Evolutionary conservation across 164 flowering plant genomes (phyloP).

Genomic region (Vitis cinerea): DNA sequence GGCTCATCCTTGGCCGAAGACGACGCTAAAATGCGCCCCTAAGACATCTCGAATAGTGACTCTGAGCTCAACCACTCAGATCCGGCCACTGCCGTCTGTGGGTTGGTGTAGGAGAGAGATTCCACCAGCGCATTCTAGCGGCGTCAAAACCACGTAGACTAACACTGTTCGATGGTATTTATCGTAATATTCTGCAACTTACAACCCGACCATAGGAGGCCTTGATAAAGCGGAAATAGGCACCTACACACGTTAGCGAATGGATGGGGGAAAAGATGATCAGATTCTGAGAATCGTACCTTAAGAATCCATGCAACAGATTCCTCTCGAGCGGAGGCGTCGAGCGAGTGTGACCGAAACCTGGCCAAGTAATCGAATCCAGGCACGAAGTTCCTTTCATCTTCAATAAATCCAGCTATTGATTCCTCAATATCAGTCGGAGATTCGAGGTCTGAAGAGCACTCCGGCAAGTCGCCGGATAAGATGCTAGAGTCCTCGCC

Average conservation of each 20-base stretch:
- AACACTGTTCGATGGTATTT: constrained; percentile 7
- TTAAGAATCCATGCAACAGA: constrained; percentile 94
- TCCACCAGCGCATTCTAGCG: constrained; percentile 14
- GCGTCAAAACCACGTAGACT: neutral
- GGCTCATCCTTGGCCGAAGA: no score
- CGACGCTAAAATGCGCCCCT: constrained; percentile 1
- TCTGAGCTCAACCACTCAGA: neutral
- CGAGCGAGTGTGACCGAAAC: constrained; percentile 52
- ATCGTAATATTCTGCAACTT: neutral
- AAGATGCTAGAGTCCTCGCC: constrained; percentile 59
- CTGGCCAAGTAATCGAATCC: constrained; percentile 51
- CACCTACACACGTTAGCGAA: constrained; percentile 2
- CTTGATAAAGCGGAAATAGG: neutral
- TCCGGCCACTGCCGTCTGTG: neutral
- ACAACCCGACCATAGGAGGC: no score
- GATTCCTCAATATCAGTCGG: constrained; percentile 49
- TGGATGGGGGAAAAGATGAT: neutral
- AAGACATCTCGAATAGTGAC: neutral
- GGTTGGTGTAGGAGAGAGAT: neutral
- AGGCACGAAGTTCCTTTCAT: constrained; percentile 62
- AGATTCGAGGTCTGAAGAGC: constrained; percentile 45
- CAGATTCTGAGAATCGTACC: constrained; percentile 37
- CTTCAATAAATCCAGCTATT: constrained; percentile 56
- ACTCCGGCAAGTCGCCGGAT: constrained; percentile 43
- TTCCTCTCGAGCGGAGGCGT: constrained; percentile 60